A percentile compares a stretch with the other conserved stretches of the same genome.
Conservation (phyloP, 2,329 filamentous ascomycete species). For the Aurifilum marmelostoma region DNA sequence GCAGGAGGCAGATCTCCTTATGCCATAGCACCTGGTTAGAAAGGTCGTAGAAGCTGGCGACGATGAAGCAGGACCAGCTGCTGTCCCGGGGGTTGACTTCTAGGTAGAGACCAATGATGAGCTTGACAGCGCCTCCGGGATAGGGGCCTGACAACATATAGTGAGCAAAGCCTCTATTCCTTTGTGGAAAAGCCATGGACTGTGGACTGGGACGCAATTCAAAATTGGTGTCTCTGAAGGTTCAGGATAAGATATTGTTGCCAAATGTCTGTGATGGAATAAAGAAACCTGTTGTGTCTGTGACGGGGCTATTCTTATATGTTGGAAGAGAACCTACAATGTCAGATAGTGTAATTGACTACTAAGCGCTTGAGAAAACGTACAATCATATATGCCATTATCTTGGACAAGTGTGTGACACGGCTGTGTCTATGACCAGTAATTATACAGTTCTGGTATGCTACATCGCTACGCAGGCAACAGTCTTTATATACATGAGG, state of each 20-base stretch:
- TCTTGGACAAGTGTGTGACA: background rate
- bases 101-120: slow-evolving; percentile 36
- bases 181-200: slow-evolving; percentile 3
- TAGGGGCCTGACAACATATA: slow-evolving; percentile 6
- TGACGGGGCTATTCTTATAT: background rate
- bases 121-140: slow-evolving; percentile 31
- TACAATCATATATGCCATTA: too few relatives aligned
- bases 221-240: background rate
- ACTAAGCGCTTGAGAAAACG: background rate
- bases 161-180: background rate
- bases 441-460: too few relatives aligned
- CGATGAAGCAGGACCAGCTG: slow-evolving; percentile 39
- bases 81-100: slow-evolving; percentile 32
- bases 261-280: background rate
- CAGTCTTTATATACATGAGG: background rate
- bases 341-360: background rate
- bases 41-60: slow-evolving; percentile 40
- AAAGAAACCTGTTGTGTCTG: background rate
- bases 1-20: slow-evolving; percentile 38
- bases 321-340: background rate
- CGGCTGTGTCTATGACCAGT: background rate
- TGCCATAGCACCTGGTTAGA: slow-evolving; percentile 38
- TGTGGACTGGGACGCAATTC: background rate
- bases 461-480: background rate
- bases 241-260: background rate